phyloP scores from a whole-genome alignment of 257 asterid genomes.

The Solanum neorickii region DNA sequence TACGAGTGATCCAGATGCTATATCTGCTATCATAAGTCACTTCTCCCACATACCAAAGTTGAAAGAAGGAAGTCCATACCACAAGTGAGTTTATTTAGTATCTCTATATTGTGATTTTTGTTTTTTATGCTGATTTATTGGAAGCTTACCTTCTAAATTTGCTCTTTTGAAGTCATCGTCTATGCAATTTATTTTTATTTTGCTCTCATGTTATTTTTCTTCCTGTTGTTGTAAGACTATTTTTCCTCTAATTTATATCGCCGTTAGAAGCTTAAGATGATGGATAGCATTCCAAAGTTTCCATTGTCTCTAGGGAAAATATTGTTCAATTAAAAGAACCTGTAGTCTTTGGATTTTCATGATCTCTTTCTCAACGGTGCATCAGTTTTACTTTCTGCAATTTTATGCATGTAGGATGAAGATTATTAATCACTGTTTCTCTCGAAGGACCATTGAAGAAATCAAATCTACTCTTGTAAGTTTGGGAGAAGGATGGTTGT shows the following conservation, averaged over 20 bases:
- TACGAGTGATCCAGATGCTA: conserved; percentile 46
- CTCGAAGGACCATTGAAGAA: conserved; percentile 56
- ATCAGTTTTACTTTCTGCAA: not conserved
- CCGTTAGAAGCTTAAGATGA: not conserved
- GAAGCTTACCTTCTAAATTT: not conserved
- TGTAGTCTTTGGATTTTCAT: not conserved
- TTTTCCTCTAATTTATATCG: not conserved
- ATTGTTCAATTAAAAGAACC: not conserved
- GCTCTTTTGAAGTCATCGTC: not conserved
- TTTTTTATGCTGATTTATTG: not conserved
- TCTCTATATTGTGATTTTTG: not conserved
- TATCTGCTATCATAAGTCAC: conserved; percentile 40
- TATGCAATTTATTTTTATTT: not conserved
- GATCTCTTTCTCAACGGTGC: not conserved
- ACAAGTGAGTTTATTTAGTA: conserved; percentile 28
- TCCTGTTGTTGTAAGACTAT: not conserved
- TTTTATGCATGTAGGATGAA: conserved; percentile 36
- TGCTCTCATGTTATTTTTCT: not conserved
- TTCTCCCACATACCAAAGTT: conserved; percentile 47
- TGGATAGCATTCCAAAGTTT: not conserved
- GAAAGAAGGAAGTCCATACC: conserved; percentile 49
- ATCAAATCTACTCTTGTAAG: conserved; percentile 67
- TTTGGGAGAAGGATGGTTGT: not conserved
- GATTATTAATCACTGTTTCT: conserved; percentile 51
- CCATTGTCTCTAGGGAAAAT: not conserved